Evolutionary conservation across 768 basidiomycete genomes (phyloP), one percentile per base, ranked within the genome.

Genomic region (Infundibulicybe gibba): DNA sequence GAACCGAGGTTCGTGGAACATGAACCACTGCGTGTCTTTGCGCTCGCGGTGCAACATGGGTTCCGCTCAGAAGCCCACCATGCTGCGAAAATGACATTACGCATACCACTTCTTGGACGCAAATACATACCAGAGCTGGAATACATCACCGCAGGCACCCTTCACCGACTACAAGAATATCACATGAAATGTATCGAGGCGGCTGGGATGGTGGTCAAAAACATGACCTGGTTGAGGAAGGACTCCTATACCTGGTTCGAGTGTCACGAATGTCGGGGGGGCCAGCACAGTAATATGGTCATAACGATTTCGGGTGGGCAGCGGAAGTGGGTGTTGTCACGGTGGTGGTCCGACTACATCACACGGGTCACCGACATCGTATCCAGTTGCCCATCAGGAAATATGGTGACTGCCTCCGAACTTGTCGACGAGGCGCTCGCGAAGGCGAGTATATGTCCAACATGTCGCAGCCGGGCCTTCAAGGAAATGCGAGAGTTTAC

Each of bases 121-220:
- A 20, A 49, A 12, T 68, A 65, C 48, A 58, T 56, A 13, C 33
- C 53, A 1, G 67, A 68, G 49, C 54, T 70, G 32, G 66, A 63
- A 45, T 30, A 54, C 17, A 61, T 69, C 49, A 56, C 53, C 0
- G 67, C 59, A 5, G 63, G 58, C 0, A 54, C 51, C 25, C 59
- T 61, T 45, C 54, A 62, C 46, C 58, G 59, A 8, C 56, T 69
- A 12, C 59, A 66, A 43, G 47, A 54, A 13, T 68, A 66, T 49
- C 66, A 67, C 49, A 42, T 58, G 32, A 45, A 32, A 17, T 67
- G 65, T 45, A 59, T 57, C n/a, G 41, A 38, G 19, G 44, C 41
- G 11, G 56, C 60, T 1, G 25, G 34, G 14, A 20, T 40, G 4
- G 45, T 55, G 14, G 51, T 49, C 12, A 53, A 44, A n/a, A 50